Base-by-base conservation (phyloP, 2,329 filamentous ascomycete genomes). In the Stagonosporopsis rhizophila region DNA sequence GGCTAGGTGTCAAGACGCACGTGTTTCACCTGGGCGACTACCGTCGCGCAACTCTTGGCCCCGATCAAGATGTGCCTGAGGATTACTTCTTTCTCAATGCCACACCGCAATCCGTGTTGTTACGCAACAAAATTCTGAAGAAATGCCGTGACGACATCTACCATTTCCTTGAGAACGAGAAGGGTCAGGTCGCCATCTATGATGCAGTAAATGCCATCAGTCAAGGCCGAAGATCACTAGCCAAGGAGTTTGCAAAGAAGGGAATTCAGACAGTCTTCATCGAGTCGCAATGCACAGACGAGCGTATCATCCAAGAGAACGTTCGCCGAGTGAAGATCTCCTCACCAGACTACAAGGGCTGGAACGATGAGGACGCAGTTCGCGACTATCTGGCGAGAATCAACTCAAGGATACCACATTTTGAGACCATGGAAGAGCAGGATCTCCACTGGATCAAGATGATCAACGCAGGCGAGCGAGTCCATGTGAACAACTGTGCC, bases 371-470 rank as follows among this genome's bases (percentile, higher is more conserved):
- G 62, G 93, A 96, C 71, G 95, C 95, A 3, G 93, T 96, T 27
- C 89, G 91, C 70, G 87, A 97, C 68, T 99, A 99, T 71, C 85
- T 99, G 35, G 86, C 88, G 60, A 88, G 95, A 46, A 98, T 99
- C 71, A 88, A 92, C 61, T 89, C 91, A 67, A 91, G 95, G 66
- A 99, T 99, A 57, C 95, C 95, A 19, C 89, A 94, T 56, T 99
- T 96, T 67, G 93, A 99, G 79, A 96, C 92, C 1, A 98, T 99
- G 92, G 85, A 93, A 68, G 95, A 99, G 75, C 83, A 85, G 27
- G 93, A 98, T 64, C 83, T 99, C 61, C 96, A 98, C 75, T 99
- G 94, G 79, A 94, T 99, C 79, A 97, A 96, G 81, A 97, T 99
- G 94, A 96, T 98, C 74, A 99, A 99, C 67, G 95, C 95, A 7